Conservation (phyloP, 2,329 filamentous ascomycete genomes). For the Aspergillus sp. region DNA sequence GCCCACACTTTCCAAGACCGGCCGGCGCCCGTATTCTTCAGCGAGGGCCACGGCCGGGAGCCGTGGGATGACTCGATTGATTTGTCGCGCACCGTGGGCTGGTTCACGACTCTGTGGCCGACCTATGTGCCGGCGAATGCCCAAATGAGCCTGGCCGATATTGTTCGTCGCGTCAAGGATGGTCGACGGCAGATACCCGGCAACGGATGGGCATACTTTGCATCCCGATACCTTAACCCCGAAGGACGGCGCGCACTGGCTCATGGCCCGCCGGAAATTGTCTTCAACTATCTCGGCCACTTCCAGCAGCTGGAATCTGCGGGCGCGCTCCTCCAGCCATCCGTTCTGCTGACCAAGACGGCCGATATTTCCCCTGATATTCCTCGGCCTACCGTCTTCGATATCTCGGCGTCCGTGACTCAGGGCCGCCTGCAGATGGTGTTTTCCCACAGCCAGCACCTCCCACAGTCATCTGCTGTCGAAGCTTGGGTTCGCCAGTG, state of each 20-base stretch:
- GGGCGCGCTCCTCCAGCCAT: conserved; percentile 3
- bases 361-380: conserved; percentile 3
- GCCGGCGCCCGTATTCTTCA: conserved; percentile 10
- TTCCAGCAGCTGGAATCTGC: conserved; percentile 5
- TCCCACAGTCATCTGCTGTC: conserved; percentile 5
- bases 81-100: conserved; percentile 12
- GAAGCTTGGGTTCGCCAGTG: conserved; percentile 6
- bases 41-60: conserved; percentile 15
- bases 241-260: conserved; percentile 16
- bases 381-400: conserved; percentile 2
- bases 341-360: conserved; percentile 1
- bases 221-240: conserved; percentile 24
- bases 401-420: conserved; percentile 7
- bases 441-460: conserved; percentile 7
- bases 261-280: conserved; percentile 10
- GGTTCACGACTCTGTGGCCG: conserved; percentile 14
- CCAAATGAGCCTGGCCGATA: conserved; percentile 1
- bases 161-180: conserved; percentile 27
- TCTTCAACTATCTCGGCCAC: conserved; percentile 11
- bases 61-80: conserved; percentile 11
- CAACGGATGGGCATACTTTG: conserved; percentile 36
- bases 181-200: conserved; percentile 24
- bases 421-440: conserved; percentile 8
- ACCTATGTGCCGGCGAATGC: conserved; percentile 1
- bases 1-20: conserved; percentile 7